Base-by-base conservation (phyloP, 179 eudicot genomes). In the Corrigiola litoralis region DNA sequence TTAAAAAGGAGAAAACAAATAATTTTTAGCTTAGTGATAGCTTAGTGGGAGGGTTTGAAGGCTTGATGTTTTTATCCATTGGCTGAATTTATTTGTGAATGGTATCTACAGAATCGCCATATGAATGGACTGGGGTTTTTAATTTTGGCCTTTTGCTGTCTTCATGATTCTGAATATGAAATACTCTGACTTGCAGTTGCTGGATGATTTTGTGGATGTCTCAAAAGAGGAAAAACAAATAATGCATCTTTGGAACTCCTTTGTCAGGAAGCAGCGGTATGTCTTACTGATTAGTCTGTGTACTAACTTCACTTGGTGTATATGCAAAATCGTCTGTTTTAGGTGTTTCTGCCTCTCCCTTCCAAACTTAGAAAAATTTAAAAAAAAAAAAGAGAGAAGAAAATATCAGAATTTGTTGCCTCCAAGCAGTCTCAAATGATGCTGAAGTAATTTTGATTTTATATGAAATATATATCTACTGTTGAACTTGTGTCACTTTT, bases 241-340 rank as follows among this genome's bases (percentile, higher is more conserved):
- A 73, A 94, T 94, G 99, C 97, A 94, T 88, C 89, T 94, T n/a
- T 94, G 99, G 99, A 94, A 94, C 75, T 94, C 99, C 13, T 94
- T 94, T 78, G 85, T 90, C 36, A 79, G 99, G 79, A 94, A 94
- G 80, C 97, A 91, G 74, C 69, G 94, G 97, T 88, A 72, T 63
- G 68, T 54, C 3, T 66, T 51, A 12, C 44, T 38, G 12, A 29
- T 18, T 49, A 20, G 20, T 28, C 27, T 4, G 47, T 45, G 32
- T 41, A 16, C 53, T 25, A 18, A 27, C 38, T 44, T 21, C 36
- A 47, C 14, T 5, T 5, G 6, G 20, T 11, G 21, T 50, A 25
- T 40, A 54, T 53, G 18, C 18, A 31, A n/a, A 18, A 56, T 33
- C n/a, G n/a, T n/a, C n/a, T n/a, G 13, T 14, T 25, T 34, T 7